phyloP scores from a whole-genome alignment of 73 alveolate species.

The Blepharisma stoltei region DNA sequence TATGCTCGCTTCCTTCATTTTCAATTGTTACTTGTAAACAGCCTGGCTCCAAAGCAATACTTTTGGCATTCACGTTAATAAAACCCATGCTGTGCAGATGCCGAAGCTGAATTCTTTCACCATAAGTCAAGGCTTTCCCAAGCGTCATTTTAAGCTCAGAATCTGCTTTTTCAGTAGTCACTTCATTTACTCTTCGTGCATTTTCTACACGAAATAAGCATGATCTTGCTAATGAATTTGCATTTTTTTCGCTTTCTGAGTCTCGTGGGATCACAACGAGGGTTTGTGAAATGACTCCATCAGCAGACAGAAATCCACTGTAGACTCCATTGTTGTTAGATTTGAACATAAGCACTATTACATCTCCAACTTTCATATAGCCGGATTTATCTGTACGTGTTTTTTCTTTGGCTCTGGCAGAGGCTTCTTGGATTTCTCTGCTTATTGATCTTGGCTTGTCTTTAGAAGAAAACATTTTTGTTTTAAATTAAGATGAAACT shows the following conservation, averaged over 20 bases:
- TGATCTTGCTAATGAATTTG: background rate
- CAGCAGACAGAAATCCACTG: constrained; percentile 8
- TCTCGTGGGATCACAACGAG: background rate
- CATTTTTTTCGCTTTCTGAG: background rate
- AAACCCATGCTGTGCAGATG: constrained; percentile 26
- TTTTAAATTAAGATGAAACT: too few species aligned
- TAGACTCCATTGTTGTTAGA: background rate
- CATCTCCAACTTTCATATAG: constrained; percentile 20
- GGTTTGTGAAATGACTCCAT: constrained; percentile 21
- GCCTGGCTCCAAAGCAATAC: constrained; percentile 9
- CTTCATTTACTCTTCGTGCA: background rate
- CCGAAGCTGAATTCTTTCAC: constrained; percentile 25
- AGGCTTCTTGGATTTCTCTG: too few species aligned
- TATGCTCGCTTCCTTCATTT: constrained; percentile 2
- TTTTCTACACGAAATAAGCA: constrained; percentile 21
- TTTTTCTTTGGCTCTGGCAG: too few species aligned
- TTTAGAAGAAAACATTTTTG: too few species aligned
- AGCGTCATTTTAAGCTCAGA: constrained; percentile 22
- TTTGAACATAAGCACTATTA: background rate
- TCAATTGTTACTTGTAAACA: background rate
- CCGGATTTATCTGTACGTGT: background rate
- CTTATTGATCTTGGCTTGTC: too few species aligned
- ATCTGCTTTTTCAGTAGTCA: background rate
- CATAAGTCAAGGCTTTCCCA: constrained; percentile 26
- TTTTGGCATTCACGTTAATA: background rate